Conservation (phyloP, 2,329 filamentous ascomycete genomes). For the Arthroderma uncinatum region DNA sequence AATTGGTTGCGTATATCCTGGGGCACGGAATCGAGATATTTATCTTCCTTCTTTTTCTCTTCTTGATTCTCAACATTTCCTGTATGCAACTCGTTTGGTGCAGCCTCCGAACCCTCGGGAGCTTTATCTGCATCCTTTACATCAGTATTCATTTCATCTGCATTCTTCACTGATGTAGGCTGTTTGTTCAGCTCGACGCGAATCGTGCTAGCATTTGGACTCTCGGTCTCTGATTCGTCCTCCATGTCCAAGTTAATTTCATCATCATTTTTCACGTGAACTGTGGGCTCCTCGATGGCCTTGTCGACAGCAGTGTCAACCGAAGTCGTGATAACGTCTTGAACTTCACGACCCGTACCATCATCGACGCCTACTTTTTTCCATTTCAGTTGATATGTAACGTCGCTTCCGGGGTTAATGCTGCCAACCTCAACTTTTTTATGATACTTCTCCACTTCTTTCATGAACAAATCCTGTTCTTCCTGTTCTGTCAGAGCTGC, state of each 20-base stretch:
- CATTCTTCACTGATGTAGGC: conserved; percentile 18
- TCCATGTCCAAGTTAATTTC: neutral
- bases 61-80: neutral
- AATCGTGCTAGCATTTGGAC: neutral
- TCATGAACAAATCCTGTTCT: conserved; percentile 23
- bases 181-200: neutral
- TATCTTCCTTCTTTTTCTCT: conserved; percentile 13
- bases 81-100: neutral
- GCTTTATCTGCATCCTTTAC: conserved; percentile 14
- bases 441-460: conserved; percentile 18
- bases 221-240: conserved; percentile 14
- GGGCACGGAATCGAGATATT: conserved; percentile 36
- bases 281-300: neutral
- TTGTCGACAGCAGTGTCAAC: conserved; percentile 11
- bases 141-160: conserved; percentile 35
- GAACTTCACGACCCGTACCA: conserved; percentile 18
- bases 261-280: conserved; percentile 46
- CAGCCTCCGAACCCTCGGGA: neutral
- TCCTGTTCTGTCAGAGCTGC: conserved; percentile 26
- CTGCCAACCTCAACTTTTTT: conserved; percentile 9
- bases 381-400: conserved; percentile 29
- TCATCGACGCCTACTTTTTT: conserved; percentile 28
- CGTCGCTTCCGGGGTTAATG: conserved; percentile 13
- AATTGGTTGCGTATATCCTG: conserved; percentile 60
- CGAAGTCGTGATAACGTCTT: conserved; percentile 17